A percentile compares a stretch with the other conserved stretches of the same genome.
Evolutionary conservation across 306 rosid species (phyloP).

Genomic region (Lathyrus aphaca): DNA sequence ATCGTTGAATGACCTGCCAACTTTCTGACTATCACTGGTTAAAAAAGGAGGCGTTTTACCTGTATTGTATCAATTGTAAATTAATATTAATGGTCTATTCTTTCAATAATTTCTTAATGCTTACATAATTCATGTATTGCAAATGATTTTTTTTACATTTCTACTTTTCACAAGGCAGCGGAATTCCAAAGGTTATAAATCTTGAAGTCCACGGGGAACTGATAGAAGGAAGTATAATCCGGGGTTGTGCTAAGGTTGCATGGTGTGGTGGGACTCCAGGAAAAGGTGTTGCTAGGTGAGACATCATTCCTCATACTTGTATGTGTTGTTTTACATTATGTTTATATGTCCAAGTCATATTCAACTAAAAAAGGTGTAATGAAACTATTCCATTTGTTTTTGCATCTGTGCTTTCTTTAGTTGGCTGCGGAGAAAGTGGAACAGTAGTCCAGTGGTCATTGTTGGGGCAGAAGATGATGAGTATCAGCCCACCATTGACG

Average conservation of each 20-base stretch:
- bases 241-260: conserved; percentile 80
- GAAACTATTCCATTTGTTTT: conserved; percentile 28
- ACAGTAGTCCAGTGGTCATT: conserved; percentile 88
- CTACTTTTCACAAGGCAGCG: conserved; percentile 60
- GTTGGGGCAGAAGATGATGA: conserved; percentile 94
- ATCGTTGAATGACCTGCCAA: neutral
- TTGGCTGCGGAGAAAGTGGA: conserved; percentile 99
- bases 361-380: conserved; percentile 28
- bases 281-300: conserved; percentile 94
- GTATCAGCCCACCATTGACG: conserved; percentile 74
- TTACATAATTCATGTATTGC: conserved; percentile 20
- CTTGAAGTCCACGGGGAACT: conserved; percentile 88
- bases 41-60: conserved; percentile 5
- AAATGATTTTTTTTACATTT: neutral
- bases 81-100: conserved; percentile 1
- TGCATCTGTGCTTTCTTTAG: conserved; percentile 48
- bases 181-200: conserved; percentile 81
- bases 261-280: conserved; percentile 99
- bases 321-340: neutral
- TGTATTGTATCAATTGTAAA: neutral
- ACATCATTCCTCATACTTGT: conserved; percentile 31
- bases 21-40: neutral
- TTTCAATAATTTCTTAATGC: conserved; percentile 31
- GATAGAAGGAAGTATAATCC: conserved; percentile 77
- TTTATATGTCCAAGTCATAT: conserved; percentile 22